These are phyloP conservation scores for Pseudopithomyces chartarum DNA, from an alignment of 2,329 filamentous ascomycete species.

Conservation along the genomic window DNA sequence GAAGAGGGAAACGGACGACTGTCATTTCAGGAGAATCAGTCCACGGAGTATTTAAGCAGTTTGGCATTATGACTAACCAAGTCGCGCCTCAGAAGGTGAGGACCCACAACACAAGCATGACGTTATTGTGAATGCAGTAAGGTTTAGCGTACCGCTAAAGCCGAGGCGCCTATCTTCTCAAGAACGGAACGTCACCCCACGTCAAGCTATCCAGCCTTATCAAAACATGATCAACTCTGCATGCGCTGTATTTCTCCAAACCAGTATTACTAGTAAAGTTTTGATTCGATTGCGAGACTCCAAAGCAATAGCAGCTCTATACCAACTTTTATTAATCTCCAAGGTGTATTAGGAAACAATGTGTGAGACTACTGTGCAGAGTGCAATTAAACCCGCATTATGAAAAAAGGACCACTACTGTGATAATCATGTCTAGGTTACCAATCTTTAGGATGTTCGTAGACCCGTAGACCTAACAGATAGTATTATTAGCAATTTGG, in stretches of 20 bases:
- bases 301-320: too few relatives aligned
- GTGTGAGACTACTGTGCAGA: too few relatives aligned
- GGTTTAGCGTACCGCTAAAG: constrained; percentile 3
- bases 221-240: neutral
- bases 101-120: constrained; percentile 14
- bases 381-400: too few relatives aligned
- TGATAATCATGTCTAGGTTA: too few relatives aligned
- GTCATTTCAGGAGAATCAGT: neutral
- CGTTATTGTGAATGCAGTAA: constrained; percentile 6
- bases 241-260: neutral
- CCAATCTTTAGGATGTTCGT: too few relatives aligned
- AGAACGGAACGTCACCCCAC: constrained; percentile 5
- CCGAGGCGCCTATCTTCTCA: neutral
- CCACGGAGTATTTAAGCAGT: constrained; percentile 9
- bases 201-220: neutral
- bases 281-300: too few relatives aligned
- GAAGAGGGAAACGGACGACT: neutral
- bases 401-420: too few relatives aligned
- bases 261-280: too few relatives aligned
- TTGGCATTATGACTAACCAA: constrained; percentile 10
- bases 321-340: too few relatives aligned
- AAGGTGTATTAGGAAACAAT: too few relatives aligned
- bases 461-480: too few relatives aligned
- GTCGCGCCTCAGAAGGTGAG: neutral
- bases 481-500: too few relatives aligned